Conservation (phyloP, 495 filamentous ascomycete species). For the Parachaetomium inaequale region DNA sequence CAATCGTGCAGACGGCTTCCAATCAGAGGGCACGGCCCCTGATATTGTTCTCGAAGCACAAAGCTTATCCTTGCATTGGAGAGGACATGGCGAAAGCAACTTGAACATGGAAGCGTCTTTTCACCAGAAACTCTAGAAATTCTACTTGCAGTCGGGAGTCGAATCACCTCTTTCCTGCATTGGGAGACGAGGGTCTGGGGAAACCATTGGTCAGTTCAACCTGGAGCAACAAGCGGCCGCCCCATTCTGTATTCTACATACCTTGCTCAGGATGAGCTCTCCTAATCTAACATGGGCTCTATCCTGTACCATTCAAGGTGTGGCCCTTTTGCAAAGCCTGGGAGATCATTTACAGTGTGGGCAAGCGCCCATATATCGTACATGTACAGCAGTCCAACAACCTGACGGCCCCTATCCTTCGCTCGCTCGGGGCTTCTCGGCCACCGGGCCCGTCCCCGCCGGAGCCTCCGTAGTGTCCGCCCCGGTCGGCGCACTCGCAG, state of each 20-base stretch:
- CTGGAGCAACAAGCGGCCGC: too few relatives aligned
- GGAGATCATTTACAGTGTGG: not conserved
- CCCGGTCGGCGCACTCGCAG: slow-evolving; percentile 14
- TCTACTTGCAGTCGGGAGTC: too few relatives aligned
- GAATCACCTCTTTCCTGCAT: too few relatives aligned
- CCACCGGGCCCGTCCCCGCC: not conserved
- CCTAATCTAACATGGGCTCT: too few relatives aligned
- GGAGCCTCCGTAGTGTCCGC: not conserved
- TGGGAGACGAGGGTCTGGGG: too few relatives aligned
- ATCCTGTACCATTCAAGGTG: not conserved
- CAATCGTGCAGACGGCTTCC: not conserved
- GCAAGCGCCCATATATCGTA: not conserved
- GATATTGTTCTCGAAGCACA: slow-evolving; percentile 11
- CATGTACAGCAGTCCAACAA: not conserved
- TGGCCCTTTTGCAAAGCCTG: not conserved
- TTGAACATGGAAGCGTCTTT: too few relatives aligned
- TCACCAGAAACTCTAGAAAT: too few relatives aligned
- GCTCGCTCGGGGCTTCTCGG: not conserved
- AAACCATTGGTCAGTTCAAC: too few relatives aligned
- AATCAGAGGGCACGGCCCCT: slow-evolving; percentile 9
- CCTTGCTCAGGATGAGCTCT: too few relatives aligned
- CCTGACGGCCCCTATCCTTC: not conserved
- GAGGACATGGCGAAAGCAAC: not conserved
- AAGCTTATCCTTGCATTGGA: slow-evolving; percentile 10
- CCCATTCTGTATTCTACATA: too few relatives aligned